A percentile compares a stretch with the other conserved stretches of the same genome.
phyloP scores from a whole-genome alignment of 2,329 filamentous ascomycete genomes.

The Thyridium curvatum region DNA sequence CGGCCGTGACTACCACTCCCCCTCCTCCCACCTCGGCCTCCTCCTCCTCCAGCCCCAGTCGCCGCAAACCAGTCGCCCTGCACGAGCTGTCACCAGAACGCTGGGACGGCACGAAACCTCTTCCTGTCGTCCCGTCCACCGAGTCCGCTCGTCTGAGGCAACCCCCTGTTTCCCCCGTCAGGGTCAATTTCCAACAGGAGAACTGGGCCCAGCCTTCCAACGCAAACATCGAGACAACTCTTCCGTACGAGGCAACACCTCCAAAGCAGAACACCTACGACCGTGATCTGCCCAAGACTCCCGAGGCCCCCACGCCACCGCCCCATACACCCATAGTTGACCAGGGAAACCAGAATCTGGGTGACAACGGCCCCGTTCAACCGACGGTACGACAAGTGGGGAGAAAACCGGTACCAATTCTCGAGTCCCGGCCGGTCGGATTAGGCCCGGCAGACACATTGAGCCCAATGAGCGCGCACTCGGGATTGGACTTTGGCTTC shows the following conservation, averaged over 20 bases:
- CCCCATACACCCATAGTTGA: slow-evolving; percentile 23
- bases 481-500: slow-evolving; percentile 3
- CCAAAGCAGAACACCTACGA: slow-evolving; percentile 12
- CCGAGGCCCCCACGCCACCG: slow-evolving; percentile 28
- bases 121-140: slow-evolving; percentile 16
- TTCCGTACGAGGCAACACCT: slow-evolving; percentile 6
- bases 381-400: no score
- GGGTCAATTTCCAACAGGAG: slow-evolving; percentile 46
- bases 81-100: slow-evolving; percentile 23
- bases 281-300: slow-evolving; percentile 23
- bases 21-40: slow-evolving; percentile 15
- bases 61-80: slow-evolving; percentile 29
- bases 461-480: slow-evolving; percentile 3
- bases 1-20: slow-evolving; percentile 19
- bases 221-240: slow-evolving; percentile 39
- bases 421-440: no score
- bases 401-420: no score
- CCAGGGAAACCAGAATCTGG: no score
- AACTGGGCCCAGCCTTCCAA: slow-evolving; percentile 47
- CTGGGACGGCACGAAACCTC: slow-evolving; percentile 19
- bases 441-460: not conserved
- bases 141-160: slow-evolving; percentile 41
- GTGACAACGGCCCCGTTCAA: no score
- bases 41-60: slow-evolving; percentile 17
- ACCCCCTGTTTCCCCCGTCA: slow-evolving; percentile 49